Evolutionary conservation across 257 asterid genomes (phyloP).

Genomic region (Solanum pimpinellifolium): DNA sequence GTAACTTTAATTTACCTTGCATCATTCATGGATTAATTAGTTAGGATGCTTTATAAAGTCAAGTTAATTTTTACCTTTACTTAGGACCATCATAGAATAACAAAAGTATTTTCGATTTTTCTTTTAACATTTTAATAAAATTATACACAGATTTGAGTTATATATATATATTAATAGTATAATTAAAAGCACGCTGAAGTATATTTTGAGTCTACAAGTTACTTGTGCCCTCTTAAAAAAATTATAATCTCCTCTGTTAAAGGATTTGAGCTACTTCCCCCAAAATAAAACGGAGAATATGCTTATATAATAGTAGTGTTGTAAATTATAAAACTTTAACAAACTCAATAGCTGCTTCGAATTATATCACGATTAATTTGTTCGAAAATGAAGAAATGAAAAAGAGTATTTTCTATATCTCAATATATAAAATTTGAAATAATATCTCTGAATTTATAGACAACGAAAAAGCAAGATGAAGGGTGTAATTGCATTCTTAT

Average conservation of each 20-base stretch:
- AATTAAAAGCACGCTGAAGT: neutral
- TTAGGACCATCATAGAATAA: neutral
- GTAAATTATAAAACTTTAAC: too few relatives aligned
- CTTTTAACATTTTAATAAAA: neutral
- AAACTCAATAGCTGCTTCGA: rapidly evolving
- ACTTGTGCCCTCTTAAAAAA: neutral
- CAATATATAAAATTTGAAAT: neutral
- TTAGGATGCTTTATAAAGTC: neutral
- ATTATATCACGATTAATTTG: rapidly evolving
- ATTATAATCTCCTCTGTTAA: neutral
- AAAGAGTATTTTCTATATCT: too few relatives aligned
- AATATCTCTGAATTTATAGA: too few relatives aligned
- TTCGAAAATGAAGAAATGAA: too few relatives aligned
- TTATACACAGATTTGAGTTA: neutral
- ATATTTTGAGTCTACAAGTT: neutral
- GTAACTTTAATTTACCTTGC: neutral
- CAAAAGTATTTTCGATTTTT: rapidly evolving
- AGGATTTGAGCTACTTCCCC: neutral
- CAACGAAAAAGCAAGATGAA: neutral
- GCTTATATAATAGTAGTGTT: too few relatives aligned
- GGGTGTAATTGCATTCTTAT: neutral
- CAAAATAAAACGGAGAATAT: too few relatives aligned
- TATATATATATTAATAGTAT: neutral
- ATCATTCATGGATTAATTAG: neutral
- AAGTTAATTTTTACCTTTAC: neutral